A percentile compares a stretch with the other conserved stretches of the same genome.
These are phyloP conservation scores for Ophiostoma fasciatum DNA, from an alignment of 2,329 filamentous ascomycete genomes.

Conservation along the genomic window DNA sequence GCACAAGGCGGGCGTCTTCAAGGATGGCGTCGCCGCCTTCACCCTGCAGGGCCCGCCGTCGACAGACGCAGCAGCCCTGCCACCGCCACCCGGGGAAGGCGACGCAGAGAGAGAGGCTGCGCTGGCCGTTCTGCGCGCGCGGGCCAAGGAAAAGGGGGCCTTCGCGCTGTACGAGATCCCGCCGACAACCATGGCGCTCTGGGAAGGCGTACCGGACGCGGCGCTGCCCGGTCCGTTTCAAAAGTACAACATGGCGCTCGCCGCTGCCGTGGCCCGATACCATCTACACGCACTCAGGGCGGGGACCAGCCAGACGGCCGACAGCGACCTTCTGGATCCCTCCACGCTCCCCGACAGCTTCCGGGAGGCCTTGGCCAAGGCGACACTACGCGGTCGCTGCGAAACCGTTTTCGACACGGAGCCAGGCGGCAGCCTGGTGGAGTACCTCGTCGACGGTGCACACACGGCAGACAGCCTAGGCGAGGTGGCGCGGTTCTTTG, in stretches of 20 bases:
- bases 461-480: constrained; percentile 85
- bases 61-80: too few relatives aligned
- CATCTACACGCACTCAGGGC: constrained; percentile 9
- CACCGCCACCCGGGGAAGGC: background rate
- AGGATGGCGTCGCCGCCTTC: constrained; percentile 41
- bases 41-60: constrained; percentile 26
- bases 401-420: constrained; percentile 37
- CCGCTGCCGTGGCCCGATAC: constrained; percentile 14
- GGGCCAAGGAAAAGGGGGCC: constrained; percentile 37
- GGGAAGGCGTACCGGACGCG: constrained; percentile 36
- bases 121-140: constrained; percentile 37
- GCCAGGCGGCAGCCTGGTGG: constrained; percentile 44
- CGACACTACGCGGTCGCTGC: constrained; percentile 69
- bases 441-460: constrained; percentile 84
- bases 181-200: constrained; percentile 28
- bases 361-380: constrained; percentile 54
- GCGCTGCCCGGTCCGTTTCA: constrained; percentile 29
- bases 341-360: background rate
- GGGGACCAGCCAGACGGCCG: constrained; percentile 2
- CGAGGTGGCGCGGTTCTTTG: constrained; percentile 70
- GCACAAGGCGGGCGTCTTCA: constrained; percentile 63
- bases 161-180: constrained; percentile 29
- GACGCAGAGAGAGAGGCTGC: constrained; percentile 20
- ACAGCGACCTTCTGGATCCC: constrained; percentile 34
- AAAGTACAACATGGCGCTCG: constrained; percentile 40